These are phyloP conservation scores for Microbotryum intermedium DNA, from an alignment of 1,284 basidiomycete species.

Conservation along the genomic window DNA sequence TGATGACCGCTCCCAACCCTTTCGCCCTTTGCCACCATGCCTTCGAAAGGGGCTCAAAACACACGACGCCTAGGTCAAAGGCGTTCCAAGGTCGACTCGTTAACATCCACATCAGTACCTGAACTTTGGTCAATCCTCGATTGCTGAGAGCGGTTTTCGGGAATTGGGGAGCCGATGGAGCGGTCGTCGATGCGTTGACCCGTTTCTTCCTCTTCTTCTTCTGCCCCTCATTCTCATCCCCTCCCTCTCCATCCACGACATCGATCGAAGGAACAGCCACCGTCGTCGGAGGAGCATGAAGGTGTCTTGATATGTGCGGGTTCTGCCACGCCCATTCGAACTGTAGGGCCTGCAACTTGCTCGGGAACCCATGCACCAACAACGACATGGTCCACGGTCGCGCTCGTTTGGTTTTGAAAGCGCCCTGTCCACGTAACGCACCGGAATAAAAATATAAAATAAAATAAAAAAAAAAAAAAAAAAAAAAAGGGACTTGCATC, in stretches of 20 bases:
- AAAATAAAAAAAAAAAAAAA: no score
- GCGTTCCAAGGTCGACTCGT: conserved; percentile 24
- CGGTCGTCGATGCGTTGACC: not conserved
- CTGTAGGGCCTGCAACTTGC: conserved; percentile 63
- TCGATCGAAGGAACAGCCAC: not conserved
- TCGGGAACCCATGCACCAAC: conserved; percentile 81
- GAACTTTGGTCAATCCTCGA: conserved; percentile 33
- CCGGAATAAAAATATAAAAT: conserved; percentile 49
- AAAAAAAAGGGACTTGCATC: no score
- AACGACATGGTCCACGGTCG: conserved; percentile 85
- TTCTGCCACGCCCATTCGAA: conserved; percentile 95
- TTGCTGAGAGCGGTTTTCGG: conserved; percentile 16
- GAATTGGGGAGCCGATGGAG: conserved; percentile 12
- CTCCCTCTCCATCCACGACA: not conserved
- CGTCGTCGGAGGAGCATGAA: conserved; percentile 28
- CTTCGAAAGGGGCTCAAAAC: conserved; percentile 11
- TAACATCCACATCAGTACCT: conserved; percentile 33
- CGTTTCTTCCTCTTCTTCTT: not conserved
- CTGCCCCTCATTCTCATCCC: not conserved
- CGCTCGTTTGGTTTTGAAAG: conserved; percentile 58
- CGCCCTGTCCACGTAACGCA: no score
- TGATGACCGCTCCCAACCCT: conserved; percentile 8
- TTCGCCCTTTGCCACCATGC: conserved; percentile 20
- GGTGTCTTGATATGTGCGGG: conserved; percentile 45
- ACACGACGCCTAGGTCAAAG: conserved; percentile 15